Base-by-base conservation (phyloP, 345 rosid species). In the Gossypium arboreum region DNA sequence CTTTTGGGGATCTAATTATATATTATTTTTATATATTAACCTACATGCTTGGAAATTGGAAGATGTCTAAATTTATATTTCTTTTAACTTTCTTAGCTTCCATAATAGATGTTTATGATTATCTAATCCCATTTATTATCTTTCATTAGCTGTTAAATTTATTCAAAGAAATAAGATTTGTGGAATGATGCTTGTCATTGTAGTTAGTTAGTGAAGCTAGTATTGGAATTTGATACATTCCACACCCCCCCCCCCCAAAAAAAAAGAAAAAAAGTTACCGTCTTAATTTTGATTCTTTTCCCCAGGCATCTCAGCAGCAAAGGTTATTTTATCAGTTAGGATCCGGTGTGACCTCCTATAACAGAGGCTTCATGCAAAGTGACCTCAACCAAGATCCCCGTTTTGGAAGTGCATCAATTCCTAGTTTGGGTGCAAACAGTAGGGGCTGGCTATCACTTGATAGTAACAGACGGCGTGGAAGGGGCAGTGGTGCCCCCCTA, bases 241-340 rank as follows among this genome's bases (percentile, higher is more conserved):
- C 11, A 65, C 3, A 0, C 0, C 6, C 41, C 41, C 39, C 39
- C 6, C 39, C 39, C 39, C 39, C 1, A 3, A 3, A 3, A 3
- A 29, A 29, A 29, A 34, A 34, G 4, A 34, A 34, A 29, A 4
- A 34, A 34, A 0, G 1, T 4, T 34, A 1, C 54, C 3, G 13
- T n/a, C 50, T 63, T 70, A 63, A 9, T 59, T 39, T 34, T 48
- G 72, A 75, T 51, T 60, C 69, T 50, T 71, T 12, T 52, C 18
- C 41, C 41, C 81, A 91, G 97, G 90, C 83, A n/a, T 75, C 90
- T 83, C 97, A 86, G 71, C 89, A 84, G 76, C 93, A 88, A 78
- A 85, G 90, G 78, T 85, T 90, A 68, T 82, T 82, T 77, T 86
- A 89, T 74, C 88, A 88, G 45, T 80, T 72, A 75, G 94, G 87